phyloP scores from a whole-genome alignment of 495 filamentous ascomycete genomes.

The Trichoderma asperelloides region DNA sequence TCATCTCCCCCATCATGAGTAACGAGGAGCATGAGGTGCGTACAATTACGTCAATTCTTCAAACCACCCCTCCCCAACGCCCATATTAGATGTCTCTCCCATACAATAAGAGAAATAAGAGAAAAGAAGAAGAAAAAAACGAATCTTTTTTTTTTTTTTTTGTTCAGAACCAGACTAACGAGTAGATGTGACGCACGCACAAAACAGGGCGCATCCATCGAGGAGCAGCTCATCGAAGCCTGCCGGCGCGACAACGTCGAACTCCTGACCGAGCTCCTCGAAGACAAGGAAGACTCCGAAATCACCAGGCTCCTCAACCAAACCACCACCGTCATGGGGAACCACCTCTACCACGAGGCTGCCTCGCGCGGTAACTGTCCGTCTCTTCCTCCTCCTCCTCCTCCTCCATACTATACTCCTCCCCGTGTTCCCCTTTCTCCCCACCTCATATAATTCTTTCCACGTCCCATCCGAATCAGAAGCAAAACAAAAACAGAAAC shows the following conservation, averaged over 20 bases:
- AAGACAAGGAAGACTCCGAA: slow-evolving; percentile 33
- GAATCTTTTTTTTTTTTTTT: no score
- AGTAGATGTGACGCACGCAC: no score
- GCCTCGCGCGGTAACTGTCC: slow-evolving; percentile 77
- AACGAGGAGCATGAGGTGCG: slow-evolving; percentile 14
- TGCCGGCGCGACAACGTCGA: slow-evolving; percentile 86
- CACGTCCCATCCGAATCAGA: background rate
- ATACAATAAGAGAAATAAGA: no score
- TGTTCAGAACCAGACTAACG: no score
- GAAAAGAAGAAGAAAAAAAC: no score
- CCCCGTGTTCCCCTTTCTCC: background rate
- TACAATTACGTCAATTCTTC: background rate
- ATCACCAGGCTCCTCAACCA: slow-evolving; percentile 71
- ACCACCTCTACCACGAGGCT: slow-evolving; percentile 81
- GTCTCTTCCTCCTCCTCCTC: slow-evolving; percentile 22
- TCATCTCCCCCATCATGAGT: background rate
- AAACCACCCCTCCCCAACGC: background rate
- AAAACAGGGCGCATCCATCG: slow-evolving; percentile 73
- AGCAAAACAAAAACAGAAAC: background rate
- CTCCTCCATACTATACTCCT: no score
- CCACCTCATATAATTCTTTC: background rate
- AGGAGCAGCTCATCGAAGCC: slow-evolving; percentile 85
- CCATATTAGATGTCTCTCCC: background rate
- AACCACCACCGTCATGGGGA: slow-evolving; percentile 75
- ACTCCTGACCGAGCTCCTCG: slow-evolving; percentile 56